These are phyloP conservation scores for Solanum infundibuliforme DNA, from an alignment of 257 asterid genomes.

Conservation along the genomic window DNA sequence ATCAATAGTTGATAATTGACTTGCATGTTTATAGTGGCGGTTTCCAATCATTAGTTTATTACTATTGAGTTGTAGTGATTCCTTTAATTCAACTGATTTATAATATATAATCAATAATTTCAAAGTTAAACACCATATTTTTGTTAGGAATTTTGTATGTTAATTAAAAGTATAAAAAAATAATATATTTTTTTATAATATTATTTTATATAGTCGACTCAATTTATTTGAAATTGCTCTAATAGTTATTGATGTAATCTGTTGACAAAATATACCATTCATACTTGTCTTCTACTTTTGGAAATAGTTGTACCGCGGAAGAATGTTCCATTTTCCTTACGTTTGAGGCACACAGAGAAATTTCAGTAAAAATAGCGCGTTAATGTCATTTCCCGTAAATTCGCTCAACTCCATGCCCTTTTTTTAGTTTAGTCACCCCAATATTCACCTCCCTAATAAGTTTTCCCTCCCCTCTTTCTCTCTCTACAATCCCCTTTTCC, in stretches of 20 bases:
- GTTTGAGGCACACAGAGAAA: background rate
- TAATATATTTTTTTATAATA: too few species aligned
- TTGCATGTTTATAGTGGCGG: background rate
- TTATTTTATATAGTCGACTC: too few species aligned
- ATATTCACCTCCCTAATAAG: background rate
- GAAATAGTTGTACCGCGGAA: background rate
- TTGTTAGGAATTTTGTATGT: too few species aligned
- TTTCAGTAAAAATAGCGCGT: background rate
- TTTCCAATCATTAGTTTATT: background rate
- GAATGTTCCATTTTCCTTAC: background rate
- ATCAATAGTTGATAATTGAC: background rate
- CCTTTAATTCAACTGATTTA: background rate
- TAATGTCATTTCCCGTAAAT: background rate
- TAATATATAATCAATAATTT: background rate
- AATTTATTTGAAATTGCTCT: background rate
- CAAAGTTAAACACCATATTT: too few species aligned
- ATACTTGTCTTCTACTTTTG: background rate
- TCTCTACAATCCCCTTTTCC: background rate
- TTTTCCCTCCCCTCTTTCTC: background rate
- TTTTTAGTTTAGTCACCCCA: background rate
- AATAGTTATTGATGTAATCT: background rate
- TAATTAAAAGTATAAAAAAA: too few species aligned
- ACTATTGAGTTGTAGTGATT: background rate
- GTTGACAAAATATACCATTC: background rate
- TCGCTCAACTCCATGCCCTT: background rate